A percentile compares a stretch with the other conserved stretches of the same genome.
These are phyloP conservation scores for Cadophora luteo-olivacea DNA, from an alignment of 2,329 filamentous ascomycete genomes.

Conservation along the genomic window DNA sequence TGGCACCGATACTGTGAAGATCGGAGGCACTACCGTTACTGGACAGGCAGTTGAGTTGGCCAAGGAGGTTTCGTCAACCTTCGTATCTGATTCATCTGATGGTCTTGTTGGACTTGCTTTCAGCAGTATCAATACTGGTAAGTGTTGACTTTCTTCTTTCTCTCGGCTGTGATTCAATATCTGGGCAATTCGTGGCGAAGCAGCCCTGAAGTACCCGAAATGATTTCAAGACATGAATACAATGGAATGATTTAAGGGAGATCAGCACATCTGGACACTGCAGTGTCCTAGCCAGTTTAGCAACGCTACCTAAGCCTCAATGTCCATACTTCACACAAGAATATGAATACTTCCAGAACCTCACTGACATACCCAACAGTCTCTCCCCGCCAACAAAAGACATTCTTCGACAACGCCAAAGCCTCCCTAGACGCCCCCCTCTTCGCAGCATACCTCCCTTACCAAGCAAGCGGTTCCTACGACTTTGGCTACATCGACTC, in stretches of 20 bases:
- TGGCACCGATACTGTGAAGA: slow-evolving; percentile 44
- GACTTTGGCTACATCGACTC: slow-evolving; percentile 62
- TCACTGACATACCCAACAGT: slow-evolving; percentile 28
- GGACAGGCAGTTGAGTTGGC: slow-evolving; percentile 44
- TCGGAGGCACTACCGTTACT: slow-evolving; percentile 43
- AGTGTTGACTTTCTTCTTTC: not conserved
- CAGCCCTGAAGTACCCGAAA: no score
- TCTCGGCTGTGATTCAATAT: not conserved
- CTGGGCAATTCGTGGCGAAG: no score
- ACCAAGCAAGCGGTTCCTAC: slow-evolving; percentile 54
- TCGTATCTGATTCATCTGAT: slow-evolving; percentile 49
- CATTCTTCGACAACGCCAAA: slow-evolving; percentile 45
- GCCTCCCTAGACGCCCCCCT: slow-evolving; percentile 48
- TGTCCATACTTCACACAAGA: no score
- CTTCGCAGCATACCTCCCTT: slow-evolving; percentile 61
- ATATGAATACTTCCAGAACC: not conserved
- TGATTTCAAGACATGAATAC: no score
- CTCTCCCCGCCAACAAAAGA: slow-evolving; percentile 36
- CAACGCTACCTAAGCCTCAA: not conserved
- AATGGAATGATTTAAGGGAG: no score
- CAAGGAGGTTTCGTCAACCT: slow-evolving; percentile 40
- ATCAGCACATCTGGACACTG: no score
- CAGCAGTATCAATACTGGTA: slow-evolving; percentile 43
- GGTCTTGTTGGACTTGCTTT: slow-evolving; percentile 67
- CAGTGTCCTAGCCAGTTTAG: not conserved